Conservation (phyloP, 2,329 filamentous ascomycete species). For the Balansia obtecta region DNA sequence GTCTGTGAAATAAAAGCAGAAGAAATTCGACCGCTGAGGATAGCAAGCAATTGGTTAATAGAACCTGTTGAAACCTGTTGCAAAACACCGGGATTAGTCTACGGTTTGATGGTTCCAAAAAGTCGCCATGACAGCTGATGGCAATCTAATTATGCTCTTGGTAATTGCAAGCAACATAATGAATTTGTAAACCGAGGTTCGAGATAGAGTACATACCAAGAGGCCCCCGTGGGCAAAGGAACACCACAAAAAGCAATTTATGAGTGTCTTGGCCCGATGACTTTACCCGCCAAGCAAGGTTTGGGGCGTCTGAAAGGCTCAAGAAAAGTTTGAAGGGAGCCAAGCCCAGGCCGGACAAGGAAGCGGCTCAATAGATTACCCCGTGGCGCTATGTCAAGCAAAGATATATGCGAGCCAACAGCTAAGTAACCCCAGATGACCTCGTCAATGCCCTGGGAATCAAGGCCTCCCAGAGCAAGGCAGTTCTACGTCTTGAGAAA, state of each 20-base stretch:
- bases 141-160: neutral
- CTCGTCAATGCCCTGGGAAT: too few species aligned
- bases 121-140: neutral
- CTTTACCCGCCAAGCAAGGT: neutral
- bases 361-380: neutral
- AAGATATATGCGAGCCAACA: neutral
- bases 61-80: too few species aligned
- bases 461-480: too few species aligned
- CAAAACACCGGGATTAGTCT: neutral
- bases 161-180: neutral
- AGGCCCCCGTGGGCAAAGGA: neutral
- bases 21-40: neutral
- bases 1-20: neutral
- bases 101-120: neutral
- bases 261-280: too few species aligned
- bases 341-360: neutral
- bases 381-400: neutral
- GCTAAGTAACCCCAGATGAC: too few species aligned
- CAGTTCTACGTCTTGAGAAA: too few species aligned
- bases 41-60: neutral
- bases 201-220: neutral
- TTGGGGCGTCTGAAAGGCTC: neutral
- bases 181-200: neutral
- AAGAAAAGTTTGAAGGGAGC: neutral
- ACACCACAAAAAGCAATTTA: neutral